Evolutionary conservation across 208 protist genomes (phyloP), one percentile per base, ranked within the genome.

Genomic region (Trypanosomatidae sp.): DNA sequence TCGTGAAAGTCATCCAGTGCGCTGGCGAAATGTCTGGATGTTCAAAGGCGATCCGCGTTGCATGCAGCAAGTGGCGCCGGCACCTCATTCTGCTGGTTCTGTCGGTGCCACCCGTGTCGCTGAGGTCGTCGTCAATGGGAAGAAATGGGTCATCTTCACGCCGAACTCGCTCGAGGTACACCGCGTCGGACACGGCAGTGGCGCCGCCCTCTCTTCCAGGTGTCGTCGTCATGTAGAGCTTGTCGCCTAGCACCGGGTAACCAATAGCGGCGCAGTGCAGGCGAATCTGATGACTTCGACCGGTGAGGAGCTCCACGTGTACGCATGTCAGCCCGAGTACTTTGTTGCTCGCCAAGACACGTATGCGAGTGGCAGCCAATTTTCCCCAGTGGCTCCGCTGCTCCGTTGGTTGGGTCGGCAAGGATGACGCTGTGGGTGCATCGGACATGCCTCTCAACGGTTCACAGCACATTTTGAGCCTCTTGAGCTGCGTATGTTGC

Each of bases 281-380:
- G 13, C 94, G 90, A 15, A 98, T 84, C 76, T 98, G 94, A 69
- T 98, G 94, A 13, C 90, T 81, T n/a, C 94, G 84, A 2, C 94
- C 94, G 0, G 92, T 96, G 17, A 93, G 72, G 65, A 97, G 82
- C 53, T 84, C 80, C 12, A 93, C 82, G 43, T 83, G 46, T 3
- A 84, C 91, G n/a, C 92, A 70, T 19, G 85, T 89, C 4, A 95
- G 62, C 12, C 74, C 71, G 22, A 91, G 41, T 6, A 5, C 19
- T 0, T 53, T 39, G 56, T 87, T 71, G 25, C 80, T 79, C 8
- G 65, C 66, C 25, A 92, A 69, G 30, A 94, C 87, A 39, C 69
- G 72, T 46, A 97, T 68, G 8, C 74, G 79, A 4, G 84, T 93
- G 19, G 64, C 72, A 7, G 93, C 93, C 1, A 81, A 22, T 17